These are phyloP conservation scores for Xylaria sp. DNA, from an alignment of 2,329 filamentous ascomycete genomes.

Conservation along the genomic window DNA sequence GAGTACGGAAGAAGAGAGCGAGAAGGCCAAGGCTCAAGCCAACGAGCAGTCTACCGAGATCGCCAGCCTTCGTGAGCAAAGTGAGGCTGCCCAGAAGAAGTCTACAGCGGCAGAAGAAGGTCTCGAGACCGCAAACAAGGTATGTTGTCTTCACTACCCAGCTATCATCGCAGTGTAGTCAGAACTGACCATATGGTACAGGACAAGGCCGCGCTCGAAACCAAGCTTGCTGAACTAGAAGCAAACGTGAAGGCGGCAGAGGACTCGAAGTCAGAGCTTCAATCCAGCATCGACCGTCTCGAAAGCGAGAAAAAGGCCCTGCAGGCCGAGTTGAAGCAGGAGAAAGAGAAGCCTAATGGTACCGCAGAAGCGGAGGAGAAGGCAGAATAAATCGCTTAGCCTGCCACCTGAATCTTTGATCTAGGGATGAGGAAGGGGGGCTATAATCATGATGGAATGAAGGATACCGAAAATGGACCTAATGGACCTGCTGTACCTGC, in stretches of 20 bases:
- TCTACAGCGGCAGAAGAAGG: slow-evolving; percentile 53
- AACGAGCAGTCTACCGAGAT: slow-evolving; percentile 50
- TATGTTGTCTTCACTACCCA: slow-evolving; percentile 39
- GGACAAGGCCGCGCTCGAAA: slow-evolving; percentile 46
- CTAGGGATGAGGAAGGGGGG: background rate
- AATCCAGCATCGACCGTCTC: slow-evolving; percentile 40
- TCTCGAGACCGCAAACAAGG: slow-evolving; percentile 50
- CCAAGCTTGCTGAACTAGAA: slow-evolving; percentile 44
- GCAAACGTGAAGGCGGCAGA: slow-evolving; percentile 40
- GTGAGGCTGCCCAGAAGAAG: slow-evolving; percentile 53
- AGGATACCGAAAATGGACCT: slow-evolving; percentile 21
- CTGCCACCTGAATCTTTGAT: slow-evolving; percentile 33
- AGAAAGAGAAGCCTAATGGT: slow-evolving; percentile 33
- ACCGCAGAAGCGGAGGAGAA: slow-evolving; percentile 26
- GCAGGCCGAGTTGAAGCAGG: slow-evolving; percentile 41
- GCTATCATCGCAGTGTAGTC: background rate
- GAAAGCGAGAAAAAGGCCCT: slow-evolving; percentile 47
- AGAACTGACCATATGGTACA: slow-evolving; percentile 31
- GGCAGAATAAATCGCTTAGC: slow-evolving; percentile 36
- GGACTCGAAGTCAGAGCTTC: slow-evolving; percentile 41
- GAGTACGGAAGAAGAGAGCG: slow-evolving; percentile 44
- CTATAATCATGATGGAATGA: slow-evolving; percentile 24
- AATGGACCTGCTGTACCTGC: slow-evolving; percentile 13
- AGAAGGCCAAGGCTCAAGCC: slow-evolving; percentile 47
- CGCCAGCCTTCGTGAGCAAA: slow-evolving; percentile 48